phyloP scores from a whole-genome alignment of 345 rosid species.

The Trapa incisa region DNA sequence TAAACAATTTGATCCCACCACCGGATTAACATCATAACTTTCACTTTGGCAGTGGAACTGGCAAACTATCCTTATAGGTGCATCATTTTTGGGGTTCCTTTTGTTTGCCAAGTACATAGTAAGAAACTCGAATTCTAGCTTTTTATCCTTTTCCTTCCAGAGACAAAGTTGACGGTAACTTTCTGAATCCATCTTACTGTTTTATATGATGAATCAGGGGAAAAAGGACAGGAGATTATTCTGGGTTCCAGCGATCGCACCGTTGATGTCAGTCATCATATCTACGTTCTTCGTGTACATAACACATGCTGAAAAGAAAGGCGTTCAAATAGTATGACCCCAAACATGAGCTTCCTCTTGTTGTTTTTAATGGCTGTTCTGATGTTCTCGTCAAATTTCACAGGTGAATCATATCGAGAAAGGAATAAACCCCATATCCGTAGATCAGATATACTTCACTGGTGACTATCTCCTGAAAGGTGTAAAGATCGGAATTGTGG shows the following conservation, averaged over 20 bases:
- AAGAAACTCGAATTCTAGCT: slow-evolving; percentile 9
- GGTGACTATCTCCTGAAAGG: slow-evolving; percentile 64
- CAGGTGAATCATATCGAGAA: slow-evolving; percentile 64
- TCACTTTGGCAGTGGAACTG: slow-evolving; percentile 72
- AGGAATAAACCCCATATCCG: slow-evolving; percentile 78
- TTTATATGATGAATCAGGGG: slow-evolving; percentile 39
- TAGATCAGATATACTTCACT: slow-evolving; percentile 46
- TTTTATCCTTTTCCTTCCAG: background rate
- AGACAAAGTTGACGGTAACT: background rate
- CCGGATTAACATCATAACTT: background rate
- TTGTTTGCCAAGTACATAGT: slow-evolving; percentile 65
- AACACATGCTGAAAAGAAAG: slow-evolving; percentile 79
- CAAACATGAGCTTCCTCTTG: background rate
- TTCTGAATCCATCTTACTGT: background rate
- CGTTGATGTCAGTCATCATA: slow-evolving; percentile 64
- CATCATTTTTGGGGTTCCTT: slow-evolving; percentile 65
- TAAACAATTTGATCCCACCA: background rate
- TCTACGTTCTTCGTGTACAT: slow-evolving; percentile 84
- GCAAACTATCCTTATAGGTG: slow-evolving; percentile 82
- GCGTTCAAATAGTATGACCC: slow-evolving; percentile 69
- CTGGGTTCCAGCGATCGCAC: slow-evolving; percentile 96
- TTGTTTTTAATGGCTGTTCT: slow-evolving; percentile 1
- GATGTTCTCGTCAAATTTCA: slow-evolving; percentile 12
- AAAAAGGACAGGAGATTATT: slow-evolving; percentile 64
- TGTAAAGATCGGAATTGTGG: slow-evolving; percentile 57